Conservation (phyloP, 805 yeast genomes). For the Suhomyces vadensis region DNA sequence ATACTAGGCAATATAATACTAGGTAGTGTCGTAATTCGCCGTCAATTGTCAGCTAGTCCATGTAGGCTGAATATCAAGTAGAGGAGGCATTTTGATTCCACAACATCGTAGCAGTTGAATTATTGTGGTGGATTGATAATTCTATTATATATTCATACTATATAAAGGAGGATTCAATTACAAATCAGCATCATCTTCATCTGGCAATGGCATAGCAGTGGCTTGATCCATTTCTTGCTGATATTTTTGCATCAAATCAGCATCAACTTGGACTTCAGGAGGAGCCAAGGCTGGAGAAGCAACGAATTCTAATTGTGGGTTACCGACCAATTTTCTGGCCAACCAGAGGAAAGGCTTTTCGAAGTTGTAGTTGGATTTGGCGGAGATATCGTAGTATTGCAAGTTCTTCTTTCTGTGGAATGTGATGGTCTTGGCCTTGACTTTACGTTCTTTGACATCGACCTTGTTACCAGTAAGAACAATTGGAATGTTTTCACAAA, state of each 20-base stretch:
- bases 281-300: constrained; percentile 99
- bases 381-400: constrained; percentile 99
- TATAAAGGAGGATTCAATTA: constrained; percentile 43
- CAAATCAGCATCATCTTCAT: constrained; percentile 99
- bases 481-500: constrained; percentile 99
- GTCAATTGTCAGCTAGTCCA: too few species aligned
- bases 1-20: too few species aligned
- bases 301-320: constrained; percentile 96
- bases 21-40: too few species aligned
- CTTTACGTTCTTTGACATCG: constrained; percentile 99
- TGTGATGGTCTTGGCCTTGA: constrained; percentile 99
- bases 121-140: neutral
- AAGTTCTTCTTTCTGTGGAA: constrained; percentile 99
- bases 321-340: constrained; percentile 98
- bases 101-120: neutral
- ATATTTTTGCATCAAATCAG: constrained; percentile 95
- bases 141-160: constrained; percentile 2
- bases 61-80: too few species aligned
- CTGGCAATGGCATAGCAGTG: constrained; percentile 98
- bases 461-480: constrained; percentile 99
- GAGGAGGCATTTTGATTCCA: neutral
- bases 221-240: constrained; percentile 99
- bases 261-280: constrained; percentile 98
- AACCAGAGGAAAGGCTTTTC: constrained; percentile 99
- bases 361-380: constrained; percentile 98